Base-by-base conservation (phyloP, 2,329 filamentous ascomycete species). In the Aureobasidium sp. region DNA sequence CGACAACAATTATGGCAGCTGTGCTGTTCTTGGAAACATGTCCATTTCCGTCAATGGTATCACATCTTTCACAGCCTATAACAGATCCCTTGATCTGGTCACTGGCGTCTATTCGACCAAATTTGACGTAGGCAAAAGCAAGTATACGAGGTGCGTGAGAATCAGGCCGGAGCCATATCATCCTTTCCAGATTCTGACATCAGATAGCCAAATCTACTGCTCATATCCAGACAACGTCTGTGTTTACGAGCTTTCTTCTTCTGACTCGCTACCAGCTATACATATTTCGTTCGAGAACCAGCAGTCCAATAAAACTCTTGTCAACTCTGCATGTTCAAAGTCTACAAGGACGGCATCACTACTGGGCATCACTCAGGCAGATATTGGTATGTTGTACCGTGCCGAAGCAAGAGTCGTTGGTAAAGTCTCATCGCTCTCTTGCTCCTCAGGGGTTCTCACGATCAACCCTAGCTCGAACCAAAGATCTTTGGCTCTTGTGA, bases 11-110 rank as follows among this genome's bases (percentile, higher is more conserved):
- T 82, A 80, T 59, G 81, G 80, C 13, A 75, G 74, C 4, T 82
- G 78, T 64, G 74, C 74, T 59, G 78, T 80, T 0, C 68, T 81
- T 0, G 80, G 74, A 0, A 82, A 82, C 61, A 60, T 82, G 0
- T 76, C 74, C 0, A 71, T 82, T 0, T 60, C 65, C 0, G 70
- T 81, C 3, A 69, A 71, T 0, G 72, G 70, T 3, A 62, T 77
- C 0, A 17, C 66, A 1, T 62, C 69, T 1, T 67, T 69, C 8
- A 67, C 67, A 3, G 69, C 67, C 3, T 81, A 81, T 60, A 74
- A 69, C n/a, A 67, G 79, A 12, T 71, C 69, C 1, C 71, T 82
- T 5, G 76, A 82, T 62, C 66, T 82, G 3, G 67, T 67, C 3
- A 78, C 73, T 0, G 80, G 79, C 0, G 57, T 81, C 1, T 71